Percentiles rank a stretch among this genome's conserved stretches.
phyloP scores from a whole-genome alignment of 139 green algal species.

The Eudorina sp. region DNA sequence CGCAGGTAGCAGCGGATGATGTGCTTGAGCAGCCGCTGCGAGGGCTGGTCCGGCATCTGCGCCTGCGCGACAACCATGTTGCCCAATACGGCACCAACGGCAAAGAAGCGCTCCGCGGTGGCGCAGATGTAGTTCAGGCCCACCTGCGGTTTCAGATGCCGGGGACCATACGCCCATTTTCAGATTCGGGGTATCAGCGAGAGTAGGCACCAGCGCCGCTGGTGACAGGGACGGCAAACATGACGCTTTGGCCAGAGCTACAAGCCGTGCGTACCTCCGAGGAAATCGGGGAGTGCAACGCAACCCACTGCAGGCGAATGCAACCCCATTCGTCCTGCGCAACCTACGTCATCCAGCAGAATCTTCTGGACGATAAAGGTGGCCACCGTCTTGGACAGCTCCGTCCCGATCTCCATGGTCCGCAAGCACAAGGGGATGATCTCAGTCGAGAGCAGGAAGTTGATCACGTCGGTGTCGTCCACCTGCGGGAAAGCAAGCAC shows the following conservation, averaged over 20 bases:
- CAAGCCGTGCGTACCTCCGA: too few relatives aligned
- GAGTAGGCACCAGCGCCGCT: too few relatives aligned
- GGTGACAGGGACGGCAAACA: too few relatives aligned
- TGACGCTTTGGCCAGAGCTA: too few relatives aligned
- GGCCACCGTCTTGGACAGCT: conserved; percentile 99
- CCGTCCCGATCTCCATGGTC: conserved; percentile 99
- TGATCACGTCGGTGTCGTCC: conserved; percentile 99
- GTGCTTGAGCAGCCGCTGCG: conserved; percentile 97
- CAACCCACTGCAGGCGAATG: too few relatives aligned
- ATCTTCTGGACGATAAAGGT: conserved; percentile 99
- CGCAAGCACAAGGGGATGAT: conserved; percentile 99
- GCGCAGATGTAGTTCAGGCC: conserved; percentile 98
- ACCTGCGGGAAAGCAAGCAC: conserved; percentile 67
- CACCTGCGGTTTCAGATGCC: too few relatives aligned
- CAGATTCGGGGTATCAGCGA: too few relatives aligned
- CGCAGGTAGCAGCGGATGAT: conserved; percentile 99
- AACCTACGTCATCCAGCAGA: conserved; percentile 91
- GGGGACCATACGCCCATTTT: too few relatives aligned
- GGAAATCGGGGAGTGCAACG: too few relatives aligned
- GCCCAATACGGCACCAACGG: conserved; percentile 92
- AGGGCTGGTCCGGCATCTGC: conserved; percentile 83
- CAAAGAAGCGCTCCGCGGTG: conserved; percentile 98
- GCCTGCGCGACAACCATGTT: conserved; percentile 92
- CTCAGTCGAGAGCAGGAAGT: conserved; percentile 99
- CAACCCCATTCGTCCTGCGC: too few relatives aligned